A percentile compares a stretch with the other conserved stretches of the same genome.
Evolutionary conservation across 305 asterid species (phyloP).

Genomic region (Coffea humblotiana): DNA sequence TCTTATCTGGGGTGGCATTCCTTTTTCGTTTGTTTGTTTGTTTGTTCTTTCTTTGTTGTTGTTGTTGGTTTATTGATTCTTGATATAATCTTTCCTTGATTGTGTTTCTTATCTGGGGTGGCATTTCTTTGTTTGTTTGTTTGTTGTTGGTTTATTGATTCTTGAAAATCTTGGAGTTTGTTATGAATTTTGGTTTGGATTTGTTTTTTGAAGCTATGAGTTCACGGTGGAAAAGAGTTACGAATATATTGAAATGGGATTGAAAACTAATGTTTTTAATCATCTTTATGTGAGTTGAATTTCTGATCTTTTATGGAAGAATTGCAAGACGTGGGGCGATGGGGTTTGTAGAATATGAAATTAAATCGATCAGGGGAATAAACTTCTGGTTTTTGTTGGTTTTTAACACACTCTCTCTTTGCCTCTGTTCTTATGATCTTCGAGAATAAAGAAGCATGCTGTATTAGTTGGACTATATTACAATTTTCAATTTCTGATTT

Average conservation of each 20-base stretch:
- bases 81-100: not conserved
- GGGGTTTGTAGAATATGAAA: not conserved
- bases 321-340: not conserved
- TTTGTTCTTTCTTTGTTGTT: not conserved
- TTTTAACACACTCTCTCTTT: too few species aligned
- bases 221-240: not conserved
- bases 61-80: too few species aligned
- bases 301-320: not conserved
- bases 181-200: not conserved
- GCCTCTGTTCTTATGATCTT: too few species aligned
- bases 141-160: too few species aligned
- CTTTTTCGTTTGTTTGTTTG: too few species aligned
- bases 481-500: too few species aligned
- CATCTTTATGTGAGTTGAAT: not conserved
- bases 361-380: too few species aligned
- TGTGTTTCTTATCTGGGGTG: not conserved
- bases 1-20: not conserved
- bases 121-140: not conserved
- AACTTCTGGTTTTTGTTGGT: too few species aligned
- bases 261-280: not conserved
- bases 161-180: not conserved
- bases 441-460: too few species aligned
- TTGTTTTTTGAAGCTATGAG: not conserved
- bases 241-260: not conserved
- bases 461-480: too few species aligned